phyloP scores from a whole-genome alignment of 495 filamentous ascomycete species.

The Podospora didyma region DNA sequence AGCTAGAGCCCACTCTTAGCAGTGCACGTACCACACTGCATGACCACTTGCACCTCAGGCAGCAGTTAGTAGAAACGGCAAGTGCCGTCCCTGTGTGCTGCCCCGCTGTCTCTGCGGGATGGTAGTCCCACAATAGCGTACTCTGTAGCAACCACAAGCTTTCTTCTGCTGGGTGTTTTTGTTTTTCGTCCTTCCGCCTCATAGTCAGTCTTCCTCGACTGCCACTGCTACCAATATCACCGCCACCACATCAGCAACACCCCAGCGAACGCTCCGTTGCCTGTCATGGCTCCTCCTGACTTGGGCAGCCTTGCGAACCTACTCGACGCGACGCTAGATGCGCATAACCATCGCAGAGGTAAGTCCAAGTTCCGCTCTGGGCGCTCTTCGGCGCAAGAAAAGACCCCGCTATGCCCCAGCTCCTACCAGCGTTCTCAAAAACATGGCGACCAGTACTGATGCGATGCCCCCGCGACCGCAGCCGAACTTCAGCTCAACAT shows the following conservation, averaged over 20 bases:
- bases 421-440: neutral
- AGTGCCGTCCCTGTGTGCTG: too few species aligned
- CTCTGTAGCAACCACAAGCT: constrained; percentile 6
- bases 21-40: too few species aligned
- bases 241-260: neutral
- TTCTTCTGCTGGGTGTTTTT: constrained; percentile 18
- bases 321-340: constrained; percentile 83
- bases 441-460: too few species aligned
- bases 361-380: constrained; percentile 18
- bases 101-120: too few species aligned
- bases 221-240: constrained; percentile 4
- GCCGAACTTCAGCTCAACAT: constrained; percentile 74
- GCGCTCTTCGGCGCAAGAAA: constrained; percentile 1
- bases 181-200: neutral
- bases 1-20: too few species aligned
- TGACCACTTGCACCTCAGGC: too few species aligned
- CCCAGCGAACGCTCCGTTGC: neutral
- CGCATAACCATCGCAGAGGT: constrained; percentile 84
- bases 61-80: too few species aligned
- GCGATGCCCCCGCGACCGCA: constrained; percentile 34
- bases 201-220: neutral
- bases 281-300: constrained; percentile 70
- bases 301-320: constrained; percentile 70
- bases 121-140: too few species aligned
- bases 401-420: constrained; percentile 7